Evolutionary conservation across 108 stramenopile species (phyloP).

Genomic region (Epithemia pelagica): DNA sequence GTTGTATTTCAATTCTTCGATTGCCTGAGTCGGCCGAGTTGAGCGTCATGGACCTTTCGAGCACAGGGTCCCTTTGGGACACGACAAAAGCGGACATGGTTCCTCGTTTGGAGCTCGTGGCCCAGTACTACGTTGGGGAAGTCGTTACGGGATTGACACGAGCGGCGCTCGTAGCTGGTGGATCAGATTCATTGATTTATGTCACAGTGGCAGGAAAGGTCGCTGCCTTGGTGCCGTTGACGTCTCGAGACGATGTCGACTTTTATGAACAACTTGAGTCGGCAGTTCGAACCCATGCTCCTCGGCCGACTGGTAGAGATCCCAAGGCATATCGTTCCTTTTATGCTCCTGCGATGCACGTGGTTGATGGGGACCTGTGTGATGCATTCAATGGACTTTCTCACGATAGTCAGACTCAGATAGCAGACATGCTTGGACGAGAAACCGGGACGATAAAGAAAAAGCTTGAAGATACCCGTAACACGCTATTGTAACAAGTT

Average conservation of each 20-base stretch:
- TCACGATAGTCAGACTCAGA: constrained; percentile 68
- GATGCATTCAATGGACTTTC: constrained; percentile 77
- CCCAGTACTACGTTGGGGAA: constrained; percentile 88
- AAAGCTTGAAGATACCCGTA: constrained; percentile 88
- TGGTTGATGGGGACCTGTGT: constrained; percentile 95
- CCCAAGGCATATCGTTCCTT: constrained; percentile 91
- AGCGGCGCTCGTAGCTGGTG: constrained; percentile 84
- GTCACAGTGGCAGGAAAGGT: constrained; percentile 89
- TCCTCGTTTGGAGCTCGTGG: constrained; percentile 84
- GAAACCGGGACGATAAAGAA: constrained; percentile 91
- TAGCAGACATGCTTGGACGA: constrained; percentile 86
- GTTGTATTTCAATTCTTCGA: constrained; percentile 91
- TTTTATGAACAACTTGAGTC: constrained; percentile 93
- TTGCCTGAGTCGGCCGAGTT: constrained; percentile 73
- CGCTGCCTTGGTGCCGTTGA: constrained; percentile 89
- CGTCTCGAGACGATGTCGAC: constrained; percentile 89
- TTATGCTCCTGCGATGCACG: constrained; percentile 88
- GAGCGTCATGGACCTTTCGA: constrained; percentile 64
- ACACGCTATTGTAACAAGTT: constrained; percentile 48
- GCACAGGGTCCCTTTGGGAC: constrained; percentile 69
- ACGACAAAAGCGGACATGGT: constrained; percentile 48
- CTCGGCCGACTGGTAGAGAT: constrained; percentile 84
- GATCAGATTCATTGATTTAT: constrained; percentile 87
- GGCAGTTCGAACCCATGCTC: constrained; percentile 70
- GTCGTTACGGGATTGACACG: constrained; percentile 90